Base-by-base conservation (phyloP, 768 basidiomycete species). In the Holtermannia corniformis region DNA sequence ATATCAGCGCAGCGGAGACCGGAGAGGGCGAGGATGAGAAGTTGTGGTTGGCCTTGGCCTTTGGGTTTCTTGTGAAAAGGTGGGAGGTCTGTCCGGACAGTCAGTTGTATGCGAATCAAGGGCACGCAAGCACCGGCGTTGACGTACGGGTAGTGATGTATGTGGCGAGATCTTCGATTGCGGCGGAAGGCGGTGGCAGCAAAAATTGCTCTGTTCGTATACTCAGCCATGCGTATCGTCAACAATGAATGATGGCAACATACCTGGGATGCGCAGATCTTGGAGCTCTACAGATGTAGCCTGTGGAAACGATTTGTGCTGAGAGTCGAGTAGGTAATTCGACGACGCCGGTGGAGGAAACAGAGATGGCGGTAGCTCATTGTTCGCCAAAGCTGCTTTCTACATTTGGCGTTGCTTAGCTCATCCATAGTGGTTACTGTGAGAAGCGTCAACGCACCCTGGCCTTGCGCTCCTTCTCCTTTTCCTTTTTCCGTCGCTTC, bases 1-100 rank as follows among this genome's bases (percentile, higher is more conserved):
- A 90, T 80, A 71, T 96, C 89, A 47, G 82, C 84, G n/a, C 90
- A 91, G 47, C 93, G 80, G 28, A 96, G 77, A 3, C 93, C 93
- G n/a, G 91, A 87, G 23, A 83, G 82, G 14, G 88, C 79, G 43
- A 97, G 71, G 64, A 89, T 86, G 12, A 99, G 73, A 41, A 95
- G 75, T 2, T 88, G 87, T 1, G 93, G 93, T 37, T 88, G 80
- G n/a, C 89, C 90, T 54, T 78, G 79, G 44, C 77, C 75, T 67
- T 87, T 87, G 47, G 89, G 81, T 60, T 76, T 77, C 69, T 93
- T 89, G 23, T 78, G 76, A 11, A 96, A 49, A 1, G 52, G 48
- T 5, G 57, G 57, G 14, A 54, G 37, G 22, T 58, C 57, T 58
- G 41, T 12, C n/a, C 20, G 4, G 3, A 23, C 14, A 3, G 25